phyloP scores from a whole-genome alignment of 2,329 filamentous ascomycete species.

The Colletotrichum liaoningense region DNA sequence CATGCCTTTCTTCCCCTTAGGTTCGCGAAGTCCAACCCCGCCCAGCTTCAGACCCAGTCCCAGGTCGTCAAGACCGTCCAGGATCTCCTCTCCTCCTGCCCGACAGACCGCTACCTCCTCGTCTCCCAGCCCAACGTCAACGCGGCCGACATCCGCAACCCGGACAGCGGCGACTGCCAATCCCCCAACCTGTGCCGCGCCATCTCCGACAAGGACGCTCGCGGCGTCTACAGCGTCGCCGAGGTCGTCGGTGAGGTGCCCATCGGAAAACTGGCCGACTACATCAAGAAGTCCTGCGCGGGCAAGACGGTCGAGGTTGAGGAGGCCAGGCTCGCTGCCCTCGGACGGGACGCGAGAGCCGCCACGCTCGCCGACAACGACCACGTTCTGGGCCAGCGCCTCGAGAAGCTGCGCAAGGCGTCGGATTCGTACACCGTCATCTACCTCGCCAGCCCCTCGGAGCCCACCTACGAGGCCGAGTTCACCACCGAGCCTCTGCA shows the following conservation, averaged over 20 bases:
- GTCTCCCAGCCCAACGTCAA: conserved; percentile 82
- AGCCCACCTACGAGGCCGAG: conserved; percentile 71
- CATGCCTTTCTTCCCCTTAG: conserved; percentile 35
- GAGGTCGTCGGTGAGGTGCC: conserved; percentile 67
- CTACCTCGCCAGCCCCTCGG: conserved; percentile 74
- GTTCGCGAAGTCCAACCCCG: conserved; percentile 47
- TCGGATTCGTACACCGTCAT: conserved; percentile 77
- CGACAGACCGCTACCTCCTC: conserved; percentile 81
- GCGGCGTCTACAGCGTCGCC: conserved; percentile 60
- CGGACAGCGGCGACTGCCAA: conserved; percentile 55
- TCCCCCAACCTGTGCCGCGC: conserved; percentile 63
- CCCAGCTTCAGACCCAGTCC: conserved; percentile 62
- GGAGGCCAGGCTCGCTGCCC: conserved; percentile 52
- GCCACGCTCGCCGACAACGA: conserved; percentile 60
- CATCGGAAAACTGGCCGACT: conserved; percentile 52
- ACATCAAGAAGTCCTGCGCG: conserved; percentile 60
- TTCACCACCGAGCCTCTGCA: conserved; percentile 70
- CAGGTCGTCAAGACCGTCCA: conserved; percentile 57
- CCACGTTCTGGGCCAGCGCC: conserved; percentile 61
- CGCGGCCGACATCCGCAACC: conserved; percentile 72
- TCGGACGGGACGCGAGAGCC: conserved; percentile 54
- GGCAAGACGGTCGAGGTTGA: conserved; percentile 52
- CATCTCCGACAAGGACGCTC: conserved; percentile 47
- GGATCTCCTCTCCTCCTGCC: conserved; percentile 72
- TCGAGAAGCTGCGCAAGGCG: conserved; percentile 50